Conservation (phyloP, 352 stramenopile species). For the Pythium brachiatum region DNA sequence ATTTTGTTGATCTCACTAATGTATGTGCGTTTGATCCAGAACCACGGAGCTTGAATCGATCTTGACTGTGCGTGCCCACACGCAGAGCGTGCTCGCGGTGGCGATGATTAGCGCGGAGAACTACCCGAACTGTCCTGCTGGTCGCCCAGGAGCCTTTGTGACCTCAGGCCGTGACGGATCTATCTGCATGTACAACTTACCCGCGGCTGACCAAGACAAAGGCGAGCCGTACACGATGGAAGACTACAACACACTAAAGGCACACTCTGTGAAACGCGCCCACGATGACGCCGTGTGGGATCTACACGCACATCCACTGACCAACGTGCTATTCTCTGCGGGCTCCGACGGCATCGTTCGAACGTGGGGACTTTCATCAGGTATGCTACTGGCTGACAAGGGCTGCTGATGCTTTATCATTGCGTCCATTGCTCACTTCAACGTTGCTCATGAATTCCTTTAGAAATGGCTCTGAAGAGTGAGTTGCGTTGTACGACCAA, state of each 20-base stretch:
- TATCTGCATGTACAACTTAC: constrained; percentile 67
- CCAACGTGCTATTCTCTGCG: constrained; percentile 80
- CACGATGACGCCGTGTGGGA: constrained; percentile 85
- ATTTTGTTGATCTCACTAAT: not conserved
- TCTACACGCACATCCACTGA: constrained; percentile 77
- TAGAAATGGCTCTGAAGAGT: constrained; percentile 75
- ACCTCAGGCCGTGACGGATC: constrained; percentile 74
- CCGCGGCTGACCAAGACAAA: constrained; percentile 54
- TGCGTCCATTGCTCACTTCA: too few relatives aligned
- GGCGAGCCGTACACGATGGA: constrained; percentile 64
- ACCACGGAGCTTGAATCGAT: constrained; percentile 76
- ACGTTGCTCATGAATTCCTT: not conserved
- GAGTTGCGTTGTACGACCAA: constrained; percentile 61
- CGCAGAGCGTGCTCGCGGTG: constrained; percentile 69
- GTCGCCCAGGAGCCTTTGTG: constrained; percentile 59
- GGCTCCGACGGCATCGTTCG: constrained; percentile 75
- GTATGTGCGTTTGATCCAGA: constrained; percentile 20
- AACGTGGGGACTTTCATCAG: constrained; percentile 73
- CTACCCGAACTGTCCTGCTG: constrained; percentile 48
- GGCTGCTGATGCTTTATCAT: too few relatives aligned
- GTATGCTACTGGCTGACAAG: constrained; percentile 27
- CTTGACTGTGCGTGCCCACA: constrained; percentile 70
- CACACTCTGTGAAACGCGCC: constrained; percentile 64
- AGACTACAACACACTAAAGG: constrained; percentile 72
- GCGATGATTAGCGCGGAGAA: constrained; percentile 76